Percentiles rank a stretch among this genome's conserved stretches.
Conservation (phyloP, 352 stramenopile genomes). For the Phytophthora rubi region DNA sequence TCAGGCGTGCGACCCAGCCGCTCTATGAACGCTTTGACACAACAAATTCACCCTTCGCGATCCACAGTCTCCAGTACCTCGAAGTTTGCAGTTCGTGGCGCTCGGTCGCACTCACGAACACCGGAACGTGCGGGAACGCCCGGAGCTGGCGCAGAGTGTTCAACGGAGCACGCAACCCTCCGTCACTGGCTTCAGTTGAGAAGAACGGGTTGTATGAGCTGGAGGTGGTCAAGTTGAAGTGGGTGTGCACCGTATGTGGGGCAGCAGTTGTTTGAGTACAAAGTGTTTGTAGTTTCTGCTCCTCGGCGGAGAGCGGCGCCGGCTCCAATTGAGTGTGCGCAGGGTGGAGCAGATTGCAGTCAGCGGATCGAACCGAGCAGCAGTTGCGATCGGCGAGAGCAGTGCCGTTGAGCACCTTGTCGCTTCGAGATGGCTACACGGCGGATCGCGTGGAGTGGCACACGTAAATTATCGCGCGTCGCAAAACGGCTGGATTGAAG, state of each 20-base stretch:
- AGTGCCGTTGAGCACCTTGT: not conserved
- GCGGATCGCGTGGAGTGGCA: conserved; percentile 2
- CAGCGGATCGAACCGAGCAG: not conserved
- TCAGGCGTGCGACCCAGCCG: too few relatives aligned
- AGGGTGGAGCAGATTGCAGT: conserved; percentile 19
- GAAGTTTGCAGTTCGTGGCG: conserved; percentile 16
- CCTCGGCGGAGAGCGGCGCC: conserved; percentile 17
- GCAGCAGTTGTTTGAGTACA: conserved; percentile 19
- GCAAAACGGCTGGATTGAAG: not conserved
- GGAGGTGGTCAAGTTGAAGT: not conserved
- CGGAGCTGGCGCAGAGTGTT: conserved; percentile 52
- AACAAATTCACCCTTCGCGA: not conserved
- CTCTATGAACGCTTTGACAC: too few relatives aligned
- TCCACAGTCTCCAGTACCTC: conserved; percentile 3
- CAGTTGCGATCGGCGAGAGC: not conserved
- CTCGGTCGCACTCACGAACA: conserved; percentile 34
- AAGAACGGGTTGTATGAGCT: too few relatives aligned
- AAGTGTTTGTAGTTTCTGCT: conserved; percentile 13
- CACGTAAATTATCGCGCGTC: not conserved
- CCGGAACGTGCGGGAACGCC: conserved; percentile 38
- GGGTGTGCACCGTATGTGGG: conserved; percentile 28
- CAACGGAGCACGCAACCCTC: conserved; percentile 46
- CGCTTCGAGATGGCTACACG: not conserved
- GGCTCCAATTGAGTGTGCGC: conserved; percentile 6
- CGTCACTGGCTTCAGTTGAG: conserved; percentile 3